These are phyloP conservation scores for Cryptococcus sp. DNA, from an alignment of 1,284 basidiomycete species.

Conservation along the genomic window DNA sequence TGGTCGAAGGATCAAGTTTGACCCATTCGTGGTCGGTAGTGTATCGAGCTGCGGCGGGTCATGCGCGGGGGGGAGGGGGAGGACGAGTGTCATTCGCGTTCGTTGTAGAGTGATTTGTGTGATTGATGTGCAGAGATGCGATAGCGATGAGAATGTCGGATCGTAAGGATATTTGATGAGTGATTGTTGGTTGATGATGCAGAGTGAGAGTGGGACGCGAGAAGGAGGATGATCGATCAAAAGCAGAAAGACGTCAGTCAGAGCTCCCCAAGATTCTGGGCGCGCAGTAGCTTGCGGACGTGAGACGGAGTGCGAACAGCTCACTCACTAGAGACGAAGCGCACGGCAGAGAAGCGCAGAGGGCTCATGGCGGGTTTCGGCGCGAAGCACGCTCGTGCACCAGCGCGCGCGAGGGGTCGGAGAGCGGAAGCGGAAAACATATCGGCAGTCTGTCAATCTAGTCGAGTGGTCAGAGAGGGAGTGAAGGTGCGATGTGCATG, in stretches of 20 bases:
- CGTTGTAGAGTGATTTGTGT: too few relatives aligned
- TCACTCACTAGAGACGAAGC: conserved; percentile 34
- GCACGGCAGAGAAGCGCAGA: conserved; percentile 25
- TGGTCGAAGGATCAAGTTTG: conserved; percentile 74
- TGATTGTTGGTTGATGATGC: too few relatives aligned
- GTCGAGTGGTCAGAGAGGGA: neutral
- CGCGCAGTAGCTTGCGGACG: too few relatives aligned
- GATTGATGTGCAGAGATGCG: too few relatives aligned
- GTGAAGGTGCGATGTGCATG: neutral
- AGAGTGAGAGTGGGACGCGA: too few relatives aligned
- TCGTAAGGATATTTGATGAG: too few relatives aligned
- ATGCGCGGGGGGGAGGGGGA: neutral
- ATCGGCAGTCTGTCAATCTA: neutral
- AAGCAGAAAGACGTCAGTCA: too few relatives aligned
- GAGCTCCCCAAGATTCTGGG: too few relatives aligned
- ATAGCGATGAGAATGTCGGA: too few relatives aligned
- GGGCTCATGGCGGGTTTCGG: conserved; percentile 12
- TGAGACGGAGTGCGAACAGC: too few relatives aligned
- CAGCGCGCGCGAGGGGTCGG: conserved; percentile 24
- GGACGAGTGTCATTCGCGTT: too few relatives aligned
- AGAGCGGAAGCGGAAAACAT: conserved; percentile 27
- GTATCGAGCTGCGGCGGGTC: conserved; percentile 65
- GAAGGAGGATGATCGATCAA: too few relatives aligned
- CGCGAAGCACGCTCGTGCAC: conserved; percentile 18
- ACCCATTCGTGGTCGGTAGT: conserved; percentile 92